Percentiles rank a stretch among this genome's conserved stretches.
Evolutionary conservation across 169 alveolate species (phyloP).

Genomic region (Plasmodium cynomolgi): DNA sequence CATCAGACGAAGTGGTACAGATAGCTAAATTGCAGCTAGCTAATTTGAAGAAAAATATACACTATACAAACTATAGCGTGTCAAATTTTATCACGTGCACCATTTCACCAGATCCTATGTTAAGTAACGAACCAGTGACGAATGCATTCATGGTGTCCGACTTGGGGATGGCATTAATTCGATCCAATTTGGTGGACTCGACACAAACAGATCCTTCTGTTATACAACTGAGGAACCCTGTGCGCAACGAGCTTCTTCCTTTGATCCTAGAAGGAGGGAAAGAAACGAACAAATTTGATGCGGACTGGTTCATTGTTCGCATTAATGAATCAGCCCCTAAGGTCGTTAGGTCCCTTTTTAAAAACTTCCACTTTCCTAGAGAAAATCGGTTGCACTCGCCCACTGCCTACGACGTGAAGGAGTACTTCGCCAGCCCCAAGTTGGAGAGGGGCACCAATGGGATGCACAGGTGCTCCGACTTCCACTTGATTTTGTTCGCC

Average conservation of each 20-base stretch:
- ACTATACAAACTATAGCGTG: conserved; percentile 88
- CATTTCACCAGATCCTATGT: conserved; percentile 85
- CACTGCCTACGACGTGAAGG: conserved; percentile 33
- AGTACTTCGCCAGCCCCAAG: conserved; percentile 42
- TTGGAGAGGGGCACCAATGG: conserved; percentile 72
- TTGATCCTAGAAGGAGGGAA: conserved; percentile 85
- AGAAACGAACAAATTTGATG: conserved; percentile 84
- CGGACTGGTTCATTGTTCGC: conserved; percentile 87
- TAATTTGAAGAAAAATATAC: conserved; percentile 73
- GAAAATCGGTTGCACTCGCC: conserved; percentile 83
- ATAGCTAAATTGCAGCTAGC: conserved; percentile 81
- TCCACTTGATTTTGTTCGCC: conserved; percentile 90
- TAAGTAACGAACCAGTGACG: conserved; percentile 86
- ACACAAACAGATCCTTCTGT: conserved; percentile 76
- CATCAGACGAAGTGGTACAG: conserved; percentile 93
- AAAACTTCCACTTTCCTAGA: conserved; percentile 81
- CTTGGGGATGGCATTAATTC: conserved; percentile 82
- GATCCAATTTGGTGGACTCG: conserved; percentile 81
- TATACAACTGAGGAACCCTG: conserved; percentile 76
- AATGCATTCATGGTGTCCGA: conserved; percentile 92
- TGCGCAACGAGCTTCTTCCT: conserved; percentile 82
- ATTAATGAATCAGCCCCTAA: conserved; percentile 90
- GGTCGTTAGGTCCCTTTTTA: conserved; percentile 79
- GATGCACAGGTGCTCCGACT: conserved; percentile 87
- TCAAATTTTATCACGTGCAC: conserved; percentile 88